A percentile compares a stretch with the other conserved stretches of the same genome.
Conservation (phyloP, 163 green algal species). For the Scenedesmus sp. region DNA sequence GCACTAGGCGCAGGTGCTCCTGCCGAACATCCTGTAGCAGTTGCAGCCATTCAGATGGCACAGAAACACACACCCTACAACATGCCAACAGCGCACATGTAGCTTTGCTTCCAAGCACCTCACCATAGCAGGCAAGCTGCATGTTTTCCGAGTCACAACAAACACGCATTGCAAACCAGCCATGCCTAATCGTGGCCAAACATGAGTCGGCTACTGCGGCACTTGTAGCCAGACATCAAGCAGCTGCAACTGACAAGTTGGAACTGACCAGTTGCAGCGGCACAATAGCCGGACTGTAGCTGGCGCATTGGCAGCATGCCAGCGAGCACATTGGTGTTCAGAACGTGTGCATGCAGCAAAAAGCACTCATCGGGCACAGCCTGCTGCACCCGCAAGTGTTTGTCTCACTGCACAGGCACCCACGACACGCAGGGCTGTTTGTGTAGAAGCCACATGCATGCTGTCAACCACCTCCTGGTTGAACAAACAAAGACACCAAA, state of each 20-base stretch:
- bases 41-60: neutral
- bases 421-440: neutral
- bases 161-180: too few relatives aligned
- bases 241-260: too few relatives aligned
- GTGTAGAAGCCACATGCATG: neutral
- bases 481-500: too few relatives aligned
- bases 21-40: neutral
- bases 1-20: neutral
- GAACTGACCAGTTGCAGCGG: neutral
- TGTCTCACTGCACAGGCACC: too few relatives aligned
- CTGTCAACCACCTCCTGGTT: too few relatives aligned
- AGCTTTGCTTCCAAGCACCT: neutral
- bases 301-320: neutral
- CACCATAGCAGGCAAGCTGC: neutral
- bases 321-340: neutral
- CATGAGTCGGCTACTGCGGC: too few relatives aligned
- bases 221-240: too few relatives aligned
- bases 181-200: too few relatives aligned
- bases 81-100: neutral
- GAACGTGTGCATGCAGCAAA: neutral
- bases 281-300: neutral
- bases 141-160: neutral
- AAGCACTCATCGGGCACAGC: neutral
- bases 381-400: neutral
- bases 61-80: neutral